Conservation (phyloP, 148 eudicot species). For the Persicaria maculosa region DNA sequence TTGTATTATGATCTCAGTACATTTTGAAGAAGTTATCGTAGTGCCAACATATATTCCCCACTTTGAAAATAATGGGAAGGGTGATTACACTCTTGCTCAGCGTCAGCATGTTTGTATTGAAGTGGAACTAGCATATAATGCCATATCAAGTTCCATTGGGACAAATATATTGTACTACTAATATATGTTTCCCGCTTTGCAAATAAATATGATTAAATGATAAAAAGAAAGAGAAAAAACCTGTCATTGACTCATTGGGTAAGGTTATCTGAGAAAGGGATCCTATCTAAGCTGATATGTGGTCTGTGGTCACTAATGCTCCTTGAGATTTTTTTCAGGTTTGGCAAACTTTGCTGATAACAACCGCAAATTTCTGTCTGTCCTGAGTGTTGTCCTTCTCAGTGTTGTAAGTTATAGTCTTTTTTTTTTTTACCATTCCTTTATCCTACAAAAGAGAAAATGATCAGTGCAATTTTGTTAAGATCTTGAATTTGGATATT, state of each 20-base stretch:
- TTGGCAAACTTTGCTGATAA: slow-evolving; percentile 60
- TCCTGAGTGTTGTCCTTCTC: slow-evolving; percentile 65
- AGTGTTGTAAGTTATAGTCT: slow-evolving; percentile 49
- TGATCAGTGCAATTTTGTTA: background rate
- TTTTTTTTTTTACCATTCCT: background rate
- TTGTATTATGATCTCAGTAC: background rate
- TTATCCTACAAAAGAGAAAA: background rate
- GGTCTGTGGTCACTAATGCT: slow-evolving; percentile 1
- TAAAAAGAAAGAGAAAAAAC: too few relatives aligned
- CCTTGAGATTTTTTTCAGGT: slow-evolving; percentile 33
- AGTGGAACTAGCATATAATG: background rate
- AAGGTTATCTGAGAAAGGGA: background rate
- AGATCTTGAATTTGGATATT: background rate
- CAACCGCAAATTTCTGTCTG: slow-evolving; percentile 68
- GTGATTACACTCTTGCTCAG: background rate
- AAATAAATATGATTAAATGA: background rate
- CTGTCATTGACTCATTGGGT: background rate
- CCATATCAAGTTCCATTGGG: background rate
- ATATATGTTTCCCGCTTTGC: background rate
- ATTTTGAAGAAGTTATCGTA: background rate
- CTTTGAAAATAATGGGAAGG: background rate
- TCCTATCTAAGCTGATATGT: background rate
- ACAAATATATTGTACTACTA: background rate
- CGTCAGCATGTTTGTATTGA: background rate
- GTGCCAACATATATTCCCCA: background rate